Base-by-base conservation (phyloP, 2,329 filamentous ascomycete species). In the Exserohilum turcica region DNA sequence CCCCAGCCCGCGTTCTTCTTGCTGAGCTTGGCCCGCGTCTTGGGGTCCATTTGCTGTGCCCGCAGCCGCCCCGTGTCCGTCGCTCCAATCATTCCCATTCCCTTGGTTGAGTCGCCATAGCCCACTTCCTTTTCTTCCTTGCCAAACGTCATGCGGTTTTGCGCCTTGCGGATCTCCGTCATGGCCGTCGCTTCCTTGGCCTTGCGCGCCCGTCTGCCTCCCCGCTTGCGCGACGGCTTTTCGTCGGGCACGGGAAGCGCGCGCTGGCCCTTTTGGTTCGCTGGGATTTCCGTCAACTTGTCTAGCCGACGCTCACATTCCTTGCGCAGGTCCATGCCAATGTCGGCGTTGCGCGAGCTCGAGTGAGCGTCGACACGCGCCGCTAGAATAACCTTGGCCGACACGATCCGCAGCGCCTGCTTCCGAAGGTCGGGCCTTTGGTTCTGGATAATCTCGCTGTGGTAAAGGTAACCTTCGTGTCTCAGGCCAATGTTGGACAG, bases 1-100 rank as follows among this genome's bases (percentile, higher is more conserved):
- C 92, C 93, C 94, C 94, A 99, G 21, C 94, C 94, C 67, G 95
- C 92, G 77, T 93, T 95, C 79, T 96, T 97, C 73, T 92, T 92
- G 70, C 89, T 91, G 37, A 99, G 85, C 74, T 96, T 97, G 38
- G 94, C 94, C 52, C 91, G 86, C 3, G 94, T 99, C 54, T 93
- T 87, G 72, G 94, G 89, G 73, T 99, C 94, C 68, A 99, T 89
- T 76, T 97, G 92, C 44, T 90, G 82, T 29, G 87, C 88, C 52
- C 94, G 89, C 58, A 99, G 90, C 10, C 90, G 86, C n/a, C 94
- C 94, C 59, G 92, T 91, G 71, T 92, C 90, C 59, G 86, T 81
- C 67, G 91, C 87, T 0, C 94, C 94, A 59, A 99, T 92, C 94
- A 97, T 97, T 50, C 94, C 94, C 74, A 99, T 79, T 24, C 94